phyloP scores from a whole-genome alignment of 106 monocot genomes.

The Amphibolis antarctica region DNA sequence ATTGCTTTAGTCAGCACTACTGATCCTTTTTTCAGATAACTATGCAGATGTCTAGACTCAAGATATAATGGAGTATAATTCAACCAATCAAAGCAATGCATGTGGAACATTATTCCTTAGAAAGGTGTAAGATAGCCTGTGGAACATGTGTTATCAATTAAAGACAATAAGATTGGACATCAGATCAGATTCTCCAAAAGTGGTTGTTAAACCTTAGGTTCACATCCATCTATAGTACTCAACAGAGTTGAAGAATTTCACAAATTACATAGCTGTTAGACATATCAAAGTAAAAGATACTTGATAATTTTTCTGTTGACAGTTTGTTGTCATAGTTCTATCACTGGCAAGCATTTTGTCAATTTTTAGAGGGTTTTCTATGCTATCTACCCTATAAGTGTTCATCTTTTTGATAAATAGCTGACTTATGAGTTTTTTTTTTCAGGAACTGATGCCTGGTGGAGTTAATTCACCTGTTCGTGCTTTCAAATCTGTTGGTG shows the following conservation, averaged over 20 bases:
- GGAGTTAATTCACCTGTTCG: constrained; percentile 32
- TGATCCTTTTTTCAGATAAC: no score
- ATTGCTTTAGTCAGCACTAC: not conserved
- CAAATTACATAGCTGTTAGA: not conserved
- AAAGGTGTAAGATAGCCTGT: no score
- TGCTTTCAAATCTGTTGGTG: constrained; percentile 32
- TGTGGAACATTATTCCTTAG: no score
- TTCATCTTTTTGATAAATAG: not conserved
- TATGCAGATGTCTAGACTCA: no score
- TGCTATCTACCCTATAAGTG: not conserved
- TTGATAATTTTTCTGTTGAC: not conserved
- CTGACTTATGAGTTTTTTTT: not conserved
- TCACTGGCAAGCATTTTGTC: not conserved
- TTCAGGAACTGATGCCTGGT: constrained; percentile 27
- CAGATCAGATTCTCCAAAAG: no score
- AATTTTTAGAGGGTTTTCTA: not conserved
- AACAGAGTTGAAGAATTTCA: not conserved
- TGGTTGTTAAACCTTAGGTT: no score
- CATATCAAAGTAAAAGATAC: not conserved
- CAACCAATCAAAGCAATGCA: no score
- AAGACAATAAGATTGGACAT: no score
- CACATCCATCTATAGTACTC: no score
- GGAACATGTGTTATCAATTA: no score
- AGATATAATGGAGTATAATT: no score
- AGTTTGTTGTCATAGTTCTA: not conserved